A percentile compares a stretch with the other conserved stretches of the same genome.
Conservation (phyloP, 306 rosid genomes). For the Dalbergia oliveri region DNA sequence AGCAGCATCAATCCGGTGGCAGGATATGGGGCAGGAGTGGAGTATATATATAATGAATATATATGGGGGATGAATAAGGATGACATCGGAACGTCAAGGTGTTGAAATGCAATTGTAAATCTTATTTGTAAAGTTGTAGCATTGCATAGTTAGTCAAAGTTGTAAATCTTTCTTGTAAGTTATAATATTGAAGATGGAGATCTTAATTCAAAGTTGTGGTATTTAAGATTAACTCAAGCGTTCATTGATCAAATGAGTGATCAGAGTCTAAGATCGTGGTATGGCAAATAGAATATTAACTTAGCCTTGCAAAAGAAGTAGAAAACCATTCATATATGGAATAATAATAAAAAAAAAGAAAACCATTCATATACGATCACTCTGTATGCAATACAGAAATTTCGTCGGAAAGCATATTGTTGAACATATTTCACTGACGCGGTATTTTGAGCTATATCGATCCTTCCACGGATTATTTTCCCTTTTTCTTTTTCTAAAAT, state of each 20-base stretch:
- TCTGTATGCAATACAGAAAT: too few species aligned
- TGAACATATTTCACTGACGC: too few species aligned
- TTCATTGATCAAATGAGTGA: neutral
- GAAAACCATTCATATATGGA: too few species aligned
- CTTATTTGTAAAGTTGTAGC: too few species aligned
- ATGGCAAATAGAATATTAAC: neutral
- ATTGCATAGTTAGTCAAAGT: conserved; percentile 1
- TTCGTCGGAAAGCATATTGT: too few species aligned
- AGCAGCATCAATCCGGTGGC: conserved; percentile 55
- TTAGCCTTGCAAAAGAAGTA: neutral
- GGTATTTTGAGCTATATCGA: too few species aligned
- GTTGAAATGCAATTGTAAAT: neutral
- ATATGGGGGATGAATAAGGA: neutral
- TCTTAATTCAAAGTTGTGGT: neutral
- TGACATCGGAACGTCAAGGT: neutral
- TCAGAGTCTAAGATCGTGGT: neutral
- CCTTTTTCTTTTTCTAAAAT: too few species aligned
- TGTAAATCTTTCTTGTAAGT: neutral
- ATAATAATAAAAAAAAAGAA: too few species aligned
- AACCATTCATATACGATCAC: too few species aligned
- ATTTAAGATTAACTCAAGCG: conserved; percentile 28
- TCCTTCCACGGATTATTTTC: too few species aligned
- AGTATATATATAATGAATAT: neutral
- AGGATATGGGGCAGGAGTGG: conserved; percentile 49
- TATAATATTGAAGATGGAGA: neutral